phyloP scores from a whole-genome alignment of 345 rosid species.

The Chamaenerion angustifolium region DNA sequence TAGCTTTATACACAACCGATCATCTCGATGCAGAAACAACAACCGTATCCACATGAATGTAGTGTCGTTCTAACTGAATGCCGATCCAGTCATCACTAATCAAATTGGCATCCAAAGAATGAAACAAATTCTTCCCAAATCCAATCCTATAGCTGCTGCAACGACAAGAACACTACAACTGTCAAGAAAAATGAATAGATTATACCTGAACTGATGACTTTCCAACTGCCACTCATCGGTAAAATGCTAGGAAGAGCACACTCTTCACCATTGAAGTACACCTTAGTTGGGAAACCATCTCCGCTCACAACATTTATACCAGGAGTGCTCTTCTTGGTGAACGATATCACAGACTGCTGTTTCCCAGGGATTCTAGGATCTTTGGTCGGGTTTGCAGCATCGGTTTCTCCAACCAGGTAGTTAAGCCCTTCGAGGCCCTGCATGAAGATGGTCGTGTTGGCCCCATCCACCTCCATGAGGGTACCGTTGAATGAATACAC shows the following conservation, averaged over 20 bases:
- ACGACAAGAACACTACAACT: conserved; percentile 13
- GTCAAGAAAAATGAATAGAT: too few relatives aligned
- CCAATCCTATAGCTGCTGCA: conserved; percentile 6
- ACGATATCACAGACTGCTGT: conserved; percentile 78
- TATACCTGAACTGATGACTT: conserved; percentile 10
- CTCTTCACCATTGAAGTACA: conserved; percentile 89
- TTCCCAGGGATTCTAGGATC: conserved; percentile 80
- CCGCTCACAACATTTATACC: conserved; percentile 55
- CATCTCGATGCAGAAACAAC: too few relatives aligned
- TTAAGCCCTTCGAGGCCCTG: conserved; percentile 69
- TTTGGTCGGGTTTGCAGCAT: conserved; percentile 42
- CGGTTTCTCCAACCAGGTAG: conserved; percentile 60
- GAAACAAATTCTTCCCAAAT: too few relatives aligned
- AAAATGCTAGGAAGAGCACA: conserved; percentile 55
- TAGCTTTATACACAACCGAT: too few relatives aligned
- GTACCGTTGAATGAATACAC: conserved; percentile 75
- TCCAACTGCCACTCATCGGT: conserved; percentile 34
- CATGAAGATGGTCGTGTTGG: conserved; percentile 62
- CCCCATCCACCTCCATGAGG: conserved; percentile 42
- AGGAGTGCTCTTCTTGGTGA: conserved; percentile 62
- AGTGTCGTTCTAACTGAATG: too few relatives aligned
- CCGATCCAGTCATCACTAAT: too few relatives aligned
- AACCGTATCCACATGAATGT: too few relatives aligned
- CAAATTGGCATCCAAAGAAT: too few relatives aligned
- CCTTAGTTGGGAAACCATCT: conserved; percentile 86